Evolutionary conservation across 2,329 filamentous ascomycete genomes (phyloP).

Genomic region (Verticillium klebahnii): DNA sequence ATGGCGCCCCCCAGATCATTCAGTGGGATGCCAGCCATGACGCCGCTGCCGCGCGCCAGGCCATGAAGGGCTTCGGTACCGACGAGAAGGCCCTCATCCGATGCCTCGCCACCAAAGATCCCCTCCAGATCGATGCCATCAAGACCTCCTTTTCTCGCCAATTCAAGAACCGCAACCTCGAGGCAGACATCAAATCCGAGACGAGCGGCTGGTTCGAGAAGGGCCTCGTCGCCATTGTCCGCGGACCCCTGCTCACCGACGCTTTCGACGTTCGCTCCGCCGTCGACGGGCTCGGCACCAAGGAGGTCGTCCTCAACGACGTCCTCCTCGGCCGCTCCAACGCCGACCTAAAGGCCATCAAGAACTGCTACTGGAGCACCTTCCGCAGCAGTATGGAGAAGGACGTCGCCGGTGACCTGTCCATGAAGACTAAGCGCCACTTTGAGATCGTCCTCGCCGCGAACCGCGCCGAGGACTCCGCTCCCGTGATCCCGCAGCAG

Average conservation of each 20-base stretch:
- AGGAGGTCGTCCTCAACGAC: slow-evolving; percentile 82
- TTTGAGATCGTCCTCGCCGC: slow-evolving; percentile 79
- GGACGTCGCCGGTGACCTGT: slow-evolving; percentile 74
- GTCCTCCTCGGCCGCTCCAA: slow-evolving; percentile 79
- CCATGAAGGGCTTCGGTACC: slow-evolving; percentile 93
- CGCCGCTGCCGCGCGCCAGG: slow-evolving; percentile 66
- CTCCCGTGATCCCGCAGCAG: slow-evolving; percentile 66
- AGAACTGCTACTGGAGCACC: slow-evolving; percentile 65
- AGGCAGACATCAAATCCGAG: slow-evolving; percentile 73
- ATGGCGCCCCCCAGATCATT: slow-evolving; percentile 66
- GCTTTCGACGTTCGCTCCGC: slow-evolving; percentile 65
- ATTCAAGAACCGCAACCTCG: slow-evolving; percentile 59
- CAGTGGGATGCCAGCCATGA: slow-evolving; percentile 64
- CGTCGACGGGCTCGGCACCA: slow-evolving; percentile 77
- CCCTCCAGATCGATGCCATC: slow-evolving; percentile 69
- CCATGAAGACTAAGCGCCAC: slow-evolving; percentile 78
- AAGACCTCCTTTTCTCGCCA: slow-evolving; percentile 61
- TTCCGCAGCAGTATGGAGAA: slow-evolving; percentile 64
- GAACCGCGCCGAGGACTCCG: slow-evolving; percentile 70
- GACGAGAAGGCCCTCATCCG: slow-evolving; percentile 75
- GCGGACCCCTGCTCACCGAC: slow-evolving; percentile 77
- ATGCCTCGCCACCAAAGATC: slow-evolving; percentile 67
- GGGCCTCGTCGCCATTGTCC: slow-evolving; percentile 69
- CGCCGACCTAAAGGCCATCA: slow-evolving; percentile 84
- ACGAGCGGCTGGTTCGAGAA: slow-evolving; percentile 69